These are phyloP conservation scores for Dissophora ornata DNA, from an alignment of 192 early-diverging fungal genomes.

Conservation along the genomic window DNA sequence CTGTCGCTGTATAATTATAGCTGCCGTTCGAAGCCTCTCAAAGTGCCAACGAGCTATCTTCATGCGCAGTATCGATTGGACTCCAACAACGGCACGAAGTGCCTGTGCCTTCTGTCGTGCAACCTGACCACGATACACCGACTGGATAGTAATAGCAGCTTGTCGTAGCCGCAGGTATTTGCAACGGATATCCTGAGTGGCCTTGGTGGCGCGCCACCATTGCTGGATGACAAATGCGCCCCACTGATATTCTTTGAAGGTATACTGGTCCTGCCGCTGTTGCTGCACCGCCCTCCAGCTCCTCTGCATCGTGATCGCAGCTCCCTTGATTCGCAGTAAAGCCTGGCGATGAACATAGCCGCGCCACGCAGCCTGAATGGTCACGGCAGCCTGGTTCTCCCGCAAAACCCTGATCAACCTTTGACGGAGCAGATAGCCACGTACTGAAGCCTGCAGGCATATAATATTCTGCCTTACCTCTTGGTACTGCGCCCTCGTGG, in stretches of 20 bases:
- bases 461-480: conserved; percentile 13
- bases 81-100: conserved; percentile 26
- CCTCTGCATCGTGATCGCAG: conserved; percentile 35
- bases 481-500: conserved; percentile 7
- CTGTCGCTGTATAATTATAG: conserved; percentile 25
- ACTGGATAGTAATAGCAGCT: conserved; percentile 30
- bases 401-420: conserved; percentile 25
- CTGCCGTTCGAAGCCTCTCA: conserved; percentile 18
- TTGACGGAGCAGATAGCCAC: conserved; percentile 39
- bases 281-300: conserved; percentile 39
- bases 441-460: conserved; percentile 24
- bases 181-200: conserved; percentile 3
- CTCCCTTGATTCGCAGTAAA: conserved; percentile 5
- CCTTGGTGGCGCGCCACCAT: conserved; percentile 35
- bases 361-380: conserved; percentile 41
- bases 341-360: conserved; percentile 21
- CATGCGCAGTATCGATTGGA: conserved; percentile 36
- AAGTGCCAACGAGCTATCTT: conserved; percentile 26
- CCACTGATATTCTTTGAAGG: conserved; percentile 25
- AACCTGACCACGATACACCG: conserved; percentile 29
- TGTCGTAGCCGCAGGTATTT: conserved; percentile 19
- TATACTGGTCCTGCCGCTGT: conserved; percentile 16
- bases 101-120: conserved; percentile 12
- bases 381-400: conserved; percentile 31
- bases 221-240: conserved; percentile 34